Base-by-base conservation (phyloP, 2,329 filamentous ascomycete genomes). In the Rosellinia necatrix region DNA sequence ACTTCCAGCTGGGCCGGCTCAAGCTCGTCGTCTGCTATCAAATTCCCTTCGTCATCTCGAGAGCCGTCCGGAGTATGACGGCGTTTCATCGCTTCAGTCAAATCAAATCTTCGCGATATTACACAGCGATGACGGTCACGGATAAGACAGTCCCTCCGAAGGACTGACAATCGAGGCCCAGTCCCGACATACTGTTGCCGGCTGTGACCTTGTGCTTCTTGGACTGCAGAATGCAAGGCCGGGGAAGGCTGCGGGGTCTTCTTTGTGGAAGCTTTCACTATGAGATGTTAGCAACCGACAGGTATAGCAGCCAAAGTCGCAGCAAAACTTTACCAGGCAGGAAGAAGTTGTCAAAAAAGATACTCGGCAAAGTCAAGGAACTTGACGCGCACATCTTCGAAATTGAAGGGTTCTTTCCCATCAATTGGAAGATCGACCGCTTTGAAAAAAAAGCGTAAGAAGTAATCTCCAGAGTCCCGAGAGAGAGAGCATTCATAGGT, bases 91-190 rank as follows among this genome's bases (percentile, higher is more conserved):
- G 44, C 60, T 62, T 68, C 62, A 2, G 4, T 7, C 1, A 13
- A 8, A 43, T 64, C 59, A 37, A 69, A 71, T 34, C 34, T 55
- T 12, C 60, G 62, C 12, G 63, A 62, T 49, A 71, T 62, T 7
- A 70, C 65, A 42, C 66, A 70, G 22, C 66, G 66, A 50, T 68
- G 58, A 27, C 62, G 65, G 50, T 71, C 66, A 21, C 65, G 65
- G 17, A 62, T 35, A 43, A 70, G 64, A 55, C 67, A 71, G 24
- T 52, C 47, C 5, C 57, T 56, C 24, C 65, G 64, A 13, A 71
- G 62, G 48, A 59, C 55, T 8, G 63, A 64, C 22, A 70, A 21
- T 34, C 63, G 60, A 5, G 64, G 53, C 25, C 56, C 40, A 15
- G 66, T 69, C 40, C 62, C 63, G n/a, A 60, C 49, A 49, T 62